These are phyloP conservation scores for Pythium insidiosum DNA, from an alignment of 352 stramenopile species.

Conservation along the genomic window DNA sequence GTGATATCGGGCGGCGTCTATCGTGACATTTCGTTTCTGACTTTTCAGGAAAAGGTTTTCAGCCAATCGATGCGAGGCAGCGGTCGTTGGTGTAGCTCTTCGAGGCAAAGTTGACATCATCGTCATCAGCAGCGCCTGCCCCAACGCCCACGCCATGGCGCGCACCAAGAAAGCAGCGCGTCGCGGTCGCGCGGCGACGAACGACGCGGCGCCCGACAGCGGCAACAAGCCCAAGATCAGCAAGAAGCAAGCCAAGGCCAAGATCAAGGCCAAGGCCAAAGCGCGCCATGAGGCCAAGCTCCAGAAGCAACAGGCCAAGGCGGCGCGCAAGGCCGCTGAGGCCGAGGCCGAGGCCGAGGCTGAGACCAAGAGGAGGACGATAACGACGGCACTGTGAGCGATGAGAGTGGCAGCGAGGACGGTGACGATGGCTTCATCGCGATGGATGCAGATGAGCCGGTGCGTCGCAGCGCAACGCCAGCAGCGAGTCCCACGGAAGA, in stretches of 20 bases:
- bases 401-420: too few species aligned
- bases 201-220: conserved; percentile 29
- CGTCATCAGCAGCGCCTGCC: too few species aligned
- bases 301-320: conserved; percentile 17
- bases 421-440: conserved; percentile 49
- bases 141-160: too few species aligned
- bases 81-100: not conserved
- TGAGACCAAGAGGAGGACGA: conserved; percentile 12
- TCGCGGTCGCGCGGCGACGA: conserved; percentile 20
- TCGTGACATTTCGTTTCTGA: too few species aligned
- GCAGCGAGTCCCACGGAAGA: conserved; percentile 12
- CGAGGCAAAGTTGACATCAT: conserved; percentile 11
- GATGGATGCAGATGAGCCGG: conserved; percentile 14
- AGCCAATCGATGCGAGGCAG: conserved; percentile 1
- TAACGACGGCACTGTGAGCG: conserved; percentile 1
- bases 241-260: conserved; percentile 26
- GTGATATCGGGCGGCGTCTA: too few species aligned
- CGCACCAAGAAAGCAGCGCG: conserved; percentile 27
- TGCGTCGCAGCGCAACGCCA: not conserved
- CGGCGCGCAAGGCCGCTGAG: conserved; percentile 25
- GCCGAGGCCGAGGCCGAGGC: conserved; percentile 3
- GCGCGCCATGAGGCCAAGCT: conserved; percentile 40
- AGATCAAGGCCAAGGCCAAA: conserved; percentile 56
- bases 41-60: not conserved
- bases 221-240: conserved; percentile 30